phyloP scores from a whole-genome alignment of 23 red algal species.

The Cyanidioschyzon merolae region DNA sequence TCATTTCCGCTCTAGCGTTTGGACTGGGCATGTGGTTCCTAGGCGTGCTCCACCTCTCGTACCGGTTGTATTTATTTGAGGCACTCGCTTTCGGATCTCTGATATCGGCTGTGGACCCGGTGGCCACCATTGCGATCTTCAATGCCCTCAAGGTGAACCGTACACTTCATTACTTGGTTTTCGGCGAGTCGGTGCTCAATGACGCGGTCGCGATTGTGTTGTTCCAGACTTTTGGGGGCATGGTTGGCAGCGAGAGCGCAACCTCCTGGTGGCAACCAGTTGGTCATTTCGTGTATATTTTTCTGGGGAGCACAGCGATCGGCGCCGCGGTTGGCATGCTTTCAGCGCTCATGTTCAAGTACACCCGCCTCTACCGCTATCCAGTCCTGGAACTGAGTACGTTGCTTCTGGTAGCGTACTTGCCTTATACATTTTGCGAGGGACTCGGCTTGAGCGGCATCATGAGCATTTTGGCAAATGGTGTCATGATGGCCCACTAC shows the following conservation, averaged over 20 bases:
- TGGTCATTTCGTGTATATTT: slow-evolving; percentile 68
- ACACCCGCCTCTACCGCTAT: slow-evolving; percentile 54
- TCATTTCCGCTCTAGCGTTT: slow-evolving; percentile 73
- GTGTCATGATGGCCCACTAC: slow-evolving; percentile 81
- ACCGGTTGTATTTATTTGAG: slow-evolving; percentile 79
- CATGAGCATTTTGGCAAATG: slow-evolving; percentile 75
- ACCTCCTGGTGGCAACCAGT: slow-evolving; percentile 43
- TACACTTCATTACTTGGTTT: slow-evolving; percentile 93
- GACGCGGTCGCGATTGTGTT: slow-evolving; percentile 98
- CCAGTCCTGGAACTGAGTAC: slow-evolving; percentile 78
- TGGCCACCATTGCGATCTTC: slow-evolving; percentile 97
- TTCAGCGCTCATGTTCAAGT: slow-evolving; percentile 61
- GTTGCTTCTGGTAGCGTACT: slow-evolving; percentile 83
- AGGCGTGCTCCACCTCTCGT: slow-evolving; percentile 50
- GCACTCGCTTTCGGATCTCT: slow-evolving; percentile 89
- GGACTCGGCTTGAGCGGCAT: slow-evolving; percentile 82
- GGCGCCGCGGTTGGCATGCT: slow-evolving; percentile 37
- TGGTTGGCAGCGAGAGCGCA: slow-evolving; percentile 36
- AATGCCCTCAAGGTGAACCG: slow-evolving; percentile 92
- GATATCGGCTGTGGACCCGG: slow-evolving; percentile 94
- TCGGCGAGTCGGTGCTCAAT: slow-evolving; percentile 96
- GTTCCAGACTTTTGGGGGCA: slow-evolving; percentile 61
- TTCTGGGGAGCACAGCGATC: slow-evolving; percentile 77
- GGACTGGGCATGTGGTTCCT: slow-evolving; percentile 66
- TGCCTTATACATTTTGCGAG: slow-evolving; percentile 93